A percentile compares a stretch with the other conserved stretches of the same genome.
These are phyloP conservation scores for Diaporthe destruens DNA, from an alignment of 2,329 filamentous ascomycete species.

Conservation along the genomic window DNA sequence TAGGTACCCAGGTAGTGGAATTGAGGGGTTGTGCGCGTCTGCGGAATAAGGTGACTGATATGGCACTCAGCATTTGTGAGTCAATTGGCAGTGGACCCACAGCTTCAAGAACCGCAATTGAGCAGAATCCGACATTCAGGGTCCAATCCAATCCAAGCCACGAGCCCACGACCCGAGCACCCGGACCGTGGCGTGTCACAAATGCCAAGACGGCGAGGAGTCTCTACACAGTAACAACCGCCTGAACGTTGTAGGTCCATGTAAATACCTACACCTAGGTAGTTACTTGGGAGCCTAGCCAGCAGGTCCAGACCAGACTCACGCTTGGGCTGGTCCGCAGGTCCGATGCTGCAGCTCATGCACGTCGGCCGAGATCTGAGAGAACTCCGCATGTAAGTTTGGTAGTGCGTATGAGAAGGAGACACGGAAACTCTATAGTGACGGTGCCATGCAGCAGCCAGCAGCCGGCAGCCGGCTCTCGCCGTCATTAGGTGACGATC, in stretches of 20 bases:
- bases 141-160: background rate
- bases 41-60: background rate
- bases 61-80: background rate
- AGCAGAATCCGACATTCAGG: background rate
- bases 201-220: background rate
- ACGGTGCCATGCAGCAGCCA: constrained; percentile 19
- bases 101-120: background rate
- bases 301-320: background rate
- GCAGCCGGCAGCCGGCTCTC: background rate
- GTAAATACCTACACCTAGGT: too few relatives aligned
- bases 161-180: constrained; percentile 6
- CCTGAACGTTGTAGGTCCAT: background rate
- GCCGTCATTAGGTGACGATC: constrained; percentile 24
- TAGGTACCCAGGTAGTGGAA: too few relatives aligned
- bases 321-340: constrained; percentile 8
- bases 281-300: too few relatives aligned
- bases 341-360: constrained; percentile 23
- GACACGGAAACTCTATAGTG: too few relatives aligned
- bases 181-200: background rate
- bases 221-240: too few relatives aligned
- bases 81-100: constrained; percentile 14
- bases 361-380: constrained; percentile 7
- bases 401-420: background rate
- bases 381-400: constrained; percentile 1
- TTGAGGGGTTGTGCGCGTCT: background rate